A percentile compares a stretch with the other conserved stretches of the same genome.
These are phyloP conservation scores for Prototheca cutis DNA, from an alignment of 163 green algal species.

Conservation along the genomic window DNA sequence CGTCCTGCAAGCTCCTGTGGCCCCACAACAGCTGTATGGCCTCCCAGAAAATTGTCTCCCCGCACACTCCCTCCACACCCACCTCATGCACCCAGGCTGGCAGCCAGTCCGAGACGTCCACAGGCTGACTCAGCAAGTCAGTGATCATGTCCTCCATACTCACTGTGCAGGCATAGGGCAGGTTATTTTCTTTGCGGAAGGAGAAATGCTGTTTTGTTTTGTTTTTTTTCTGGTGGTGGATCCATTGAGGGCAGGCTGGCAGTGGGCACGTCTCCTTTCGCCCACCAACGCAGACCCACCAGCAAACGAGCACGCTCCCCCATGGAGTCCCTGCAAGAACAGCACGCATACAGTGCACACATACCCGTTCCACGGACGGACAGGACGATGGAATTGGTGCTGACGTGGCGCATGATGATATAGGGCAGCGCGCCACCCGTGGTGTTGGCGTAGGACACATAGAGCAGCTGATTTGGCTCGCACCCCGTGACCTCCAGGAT, in stretches of 20 bases:
- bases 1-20: too few relatives aligned
- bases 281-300: too few relatives aligned
- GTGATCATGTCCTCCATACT: slow-evolving; percentile 29
- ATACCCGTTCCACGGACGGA: slow-evolving; percentile 36
- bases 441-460: slow-evolving; percentile 5
- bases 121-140: slow-evolving; percentile 23
- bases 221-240: too few relatives aligned
- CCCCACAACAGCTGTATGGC: too few relatives aligned
- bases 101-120: slow-evolving; percentile 18
- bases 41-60: neutral
- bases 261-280: slow-evolving; percentile 17
- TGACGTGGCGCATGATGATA: slow-evolving; percentile 30
- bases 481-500: slow-evolving; percentile 23
- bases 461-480: neutral
- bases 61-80: neutral
- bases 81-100: slow-evolving; percentile 23
- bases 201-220: too few relatives aligned
- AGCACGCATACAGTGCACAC: neutral
- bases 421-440: slow-evolving; percentile 36
- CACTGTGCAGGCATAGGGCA: slow-evolving; percentile 2
- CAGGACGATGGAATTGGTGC: slow-evolving; percentile 30
- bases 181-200: neutral
- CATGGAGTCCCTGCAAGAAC: too few relatives aligned
- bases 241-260: neutral
- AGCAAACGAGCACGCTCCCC: too few relatives aligned